A percentile compares a stretch with the other conserved stretches of the same genome.
Conservation (phyloP, 768 basidiomycete genomes). For the Gyrodon lividus region DNA sequence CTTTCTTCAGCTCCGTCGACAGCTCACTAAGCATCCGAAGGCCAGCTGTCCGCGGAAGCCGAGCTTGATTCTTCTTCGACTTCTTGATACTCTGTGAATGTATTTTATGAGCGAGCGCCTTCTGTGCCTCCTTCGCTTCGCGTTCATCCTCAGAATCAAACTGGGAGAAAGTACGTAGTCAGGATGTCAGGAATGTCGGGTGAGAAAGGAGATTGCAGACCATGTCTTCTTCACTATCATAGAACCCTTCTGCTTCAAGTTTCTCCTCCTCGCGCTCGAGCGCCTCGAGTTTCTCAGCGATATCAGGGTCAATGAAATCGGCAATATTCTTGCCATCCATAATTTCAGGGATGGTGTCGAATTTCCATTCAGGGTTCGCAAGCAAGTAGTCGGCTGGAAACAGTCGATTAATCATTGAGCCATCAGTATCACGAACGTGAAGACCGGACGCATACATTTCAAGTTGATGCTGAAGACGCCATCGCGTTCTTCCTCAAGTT, state of each 20-base stretch:
- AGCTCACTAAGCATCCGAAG: constrained; percentile 70
- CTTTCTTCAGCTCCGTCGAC: constrained; percentile 76
- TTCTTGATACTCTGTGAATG: constrained; percentile 79
- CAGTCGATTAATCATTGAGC: constrained; percentile 3
- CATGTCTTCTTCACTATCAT: constrained; percentile 85
- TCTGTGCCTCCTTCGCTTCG: constrained; percentile 62
- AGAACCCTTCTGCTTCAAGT: constrained; percentile 93
- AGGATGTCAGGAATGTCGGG: neutral
- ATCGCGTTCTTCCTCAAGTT: constrained; percentile 83
- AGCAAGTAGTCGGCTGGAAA: constrained; percentile 85
- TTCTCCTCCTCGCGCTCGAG: constrained; percentile 95
- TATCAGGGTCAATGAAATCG: constrained; percentile 98
- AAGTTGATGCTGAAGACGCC: constrained; percentile 91
- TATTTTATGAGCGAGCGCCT: constrained; percentile 64
- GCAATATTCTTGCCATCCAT: constrained; percentile 98
- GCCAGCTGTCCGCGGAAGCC: constrained; percentile 72
- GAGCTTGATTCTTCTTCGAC: constrained; percentile 80
- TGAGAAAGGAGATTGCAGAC: constrained; percentile 39
- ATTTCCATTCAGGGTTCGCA: constrained; percentile 89
- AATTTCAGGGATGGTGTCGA: constrained; percentile 97
- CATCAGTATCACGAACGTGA: neutral
- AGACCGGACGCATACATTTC: constrained; percentile 55
- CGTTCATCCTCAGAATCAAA: constrained; percentile 75
- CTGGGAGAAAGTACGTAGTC: constrained; percentile 18
- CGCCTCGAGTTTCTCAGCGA: constrained; percentile 93